Percentiles rank a stretch among this genome's conserved stretches.
These are phyloP conservation scores for Hericium rajendrae DNA, from an alignment of 768 basidiomycete species.

Conservation along the genomic window DNA sequence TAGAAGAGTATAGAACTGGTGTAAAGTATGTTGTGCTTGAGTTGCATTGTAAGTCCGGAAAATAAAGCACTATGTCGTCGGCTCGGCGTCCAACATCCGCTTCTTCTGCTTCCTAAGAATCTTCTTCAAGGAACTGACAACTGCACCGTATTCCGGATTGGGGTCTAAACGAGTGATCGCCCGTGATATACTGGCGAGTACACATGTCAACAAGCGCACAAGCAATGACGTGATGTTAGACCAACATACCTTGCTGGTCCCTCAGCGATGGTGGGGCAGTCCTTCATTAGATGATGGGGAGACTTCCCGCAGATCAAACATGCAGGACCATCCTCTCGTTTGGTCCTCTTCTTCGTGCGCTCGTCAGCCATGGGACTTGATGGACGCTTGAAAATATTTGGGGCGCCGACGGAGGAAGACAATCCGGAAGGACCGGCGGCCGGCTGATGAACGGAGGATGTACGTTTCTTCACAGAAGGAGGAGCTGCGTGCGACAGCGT, in stretches of 20 bases:
- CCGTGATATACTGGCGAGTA: conserved; percentile 27
- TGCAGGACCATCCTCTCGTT: conserved; percentile 15
- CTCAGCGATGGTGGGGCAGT: conserved; percentile 44
- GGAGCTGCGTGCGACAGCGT: neutral
- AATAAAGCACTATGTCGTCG: too few species aligned
- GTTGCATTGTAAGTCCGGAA: too few species aligned
- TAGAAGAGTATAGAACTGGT: too few species aligned
- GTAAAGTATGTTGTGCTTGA: too few species aligned
- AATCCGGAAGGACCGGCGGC: conserved; percentile 10
- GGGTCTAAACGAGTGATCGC: conserved; percentile 36
- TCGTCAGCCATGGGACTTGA: conserved; percentile 12
- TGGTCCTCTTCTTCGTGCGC: conserved; percentile 30
- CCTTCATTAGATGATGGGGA: conserved; percentile 37
- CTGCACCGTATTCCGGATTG: conserved; percentile 26
- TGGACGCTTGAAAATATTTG: conserved; percentile 20
- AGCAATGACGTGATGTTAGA: neutral
- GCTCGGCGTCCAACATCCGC: conserved; percentile 11
- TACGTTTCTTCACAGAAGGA: neutral
- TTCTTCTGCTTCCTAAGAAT: conserved; percentile 22
- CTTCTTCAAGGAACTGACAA: conserved; percentile 29
- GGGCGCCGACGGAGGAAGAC: conserved; percentile 1
- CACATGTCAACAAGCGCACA: neutral
- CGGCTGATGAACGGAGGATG: neutral
- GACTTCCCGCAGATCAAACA: conserved; percentile 42
- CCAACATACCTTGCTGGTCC: conserved; percentile 44